phyloP scores from a whole-genome alignment of 495 filamentous ascomycete species.

The Penicillium angulare region DNA sequence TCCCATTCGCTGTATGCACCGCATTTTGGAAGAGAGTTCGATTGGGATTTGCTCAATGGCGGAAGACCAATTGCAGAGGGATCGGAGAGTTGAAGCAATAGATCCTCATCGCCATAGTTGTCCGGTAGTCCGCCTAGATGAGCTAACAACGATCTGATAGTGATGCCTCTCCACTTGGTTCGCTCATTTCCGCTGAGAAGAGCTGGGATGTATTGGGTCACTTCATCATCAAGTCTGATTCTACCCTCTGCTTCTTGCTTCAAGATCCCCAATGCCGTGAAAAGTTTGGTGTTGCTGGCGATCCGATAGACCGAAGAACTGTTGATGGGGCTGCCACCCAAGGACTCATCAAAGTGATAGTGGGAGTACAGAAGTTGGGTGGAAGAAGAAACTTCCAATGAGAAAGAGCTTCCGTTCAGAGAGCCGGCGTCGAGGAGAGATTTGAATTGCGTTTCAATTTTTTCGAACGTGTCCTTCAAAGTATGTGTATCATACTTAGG shows the following conservation, averaged over 20 bases:
- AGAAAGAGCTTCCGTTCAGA: constrained; percentile 3
- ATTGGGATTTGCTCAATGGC: neutral
- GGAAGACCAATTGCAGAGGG: constrained; percentile 4
- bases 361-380: constrained; percentile 2
- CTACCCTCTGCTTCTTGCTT: constrained; percentile 3
- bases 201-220: constrained; percentile 1
- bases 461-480: neutral
- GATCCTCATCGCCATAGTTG: constrained; percentile 5
- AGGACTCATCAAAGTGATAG: constrained; percentile 3
- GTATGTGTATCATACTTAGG: neutral
- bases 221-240: constrained; percentile 6
- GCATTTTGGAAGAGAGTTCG: constrained; percentile 1
- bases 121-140: constrained; percentile 3
- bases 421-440: neutral
- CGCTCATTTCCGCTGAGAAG: neutral
- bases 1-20: neutral
- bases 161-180: constrained; percentile 5
- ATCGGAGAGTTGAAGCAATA: constrained; percentile 1
- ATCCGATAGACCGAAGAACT: constrained; percentile 5
- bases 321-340: constrained; percentile 6
- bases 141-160: constrained; percentile 2
- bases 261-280: constrained; percentile 3
- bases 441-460: neutral
- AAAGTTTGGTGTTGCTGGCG: constrained; percentile 8
- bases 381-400: constrained; percentile 5